A percentile compares a stretch with the other conserved stretches of the same genome.
phyloP scores from a whole-genome alignment of 768 basidiomycete genomes.

The Psilocybe cyanescens region DNA sequence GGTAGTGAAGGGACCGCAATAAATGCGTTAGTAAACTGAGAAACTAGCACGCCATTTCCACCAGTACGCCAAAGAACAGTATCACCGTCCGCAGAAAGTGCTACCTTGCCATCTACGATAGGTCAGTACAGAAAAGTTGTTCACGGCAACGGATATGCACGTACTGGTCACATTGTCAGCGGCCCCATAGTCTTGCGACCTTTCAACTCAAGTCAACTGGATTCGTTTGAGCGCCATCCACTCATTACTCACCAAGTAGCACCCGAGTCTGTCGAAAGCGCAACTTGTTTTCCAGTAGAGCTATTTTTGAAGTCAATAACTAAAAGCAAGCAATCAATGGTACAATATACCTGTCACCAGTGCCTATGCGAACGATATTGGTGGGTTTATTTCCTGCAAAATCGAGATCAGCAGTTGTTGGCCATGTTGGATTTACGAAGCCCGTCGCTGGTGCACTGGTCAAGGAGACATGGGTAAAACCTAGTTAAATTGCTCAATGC shows the following conservation, averaged over 20 bases:
- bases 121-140: background rate
- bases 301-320: slow-evolving; percentile 22
- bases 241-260: slow-evolving; percentile 45
- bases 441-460: slow-evolving; percentile 40
- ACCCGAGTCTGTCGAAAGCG: slow-evolving; percentile 58
- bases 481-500: slow-evolving; percentile 24
- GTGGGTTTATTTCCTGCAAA: slow-evolving; percentile 55
- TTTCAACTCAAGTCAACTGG: slow-evolving; percentile 11
- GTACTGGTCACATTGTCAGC: slow-evolving; percentile 46
- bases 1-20: slow-evolving; percentile 55
- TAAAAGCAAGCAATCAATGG: background rate
- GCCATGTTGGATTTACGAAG: slow-evolving; percentile 51
- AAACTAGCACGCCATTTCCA: slow-evolving; percentile 53
- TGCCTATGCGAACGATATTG: slow-evolving; percentile 57
- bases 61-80: slow-evolving; percentile 62
- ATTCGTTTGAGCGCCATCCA: background rate
- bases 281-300: slow-evolving; percentile 55
- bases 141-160: slow-evolving; percentile 3
- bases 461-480: slow-evolving; percentile 51
- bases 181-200: slow-evolving; percentile 58
- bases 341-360: slow-evolving; percentile 41
- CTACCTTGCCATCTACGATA: slow-evolving; percentile 39
- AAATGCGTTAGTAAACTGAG: slow-evolving; percentile 53
- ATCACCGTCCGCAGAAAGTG: slow-evolving; percentile 56
- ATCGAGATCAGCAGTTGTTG: slow-evolving; percentile 52